Evolutionary conservation across 1,139 yeast species (phyloP).

Genomic region (Protomyces inouyei): DNA sequence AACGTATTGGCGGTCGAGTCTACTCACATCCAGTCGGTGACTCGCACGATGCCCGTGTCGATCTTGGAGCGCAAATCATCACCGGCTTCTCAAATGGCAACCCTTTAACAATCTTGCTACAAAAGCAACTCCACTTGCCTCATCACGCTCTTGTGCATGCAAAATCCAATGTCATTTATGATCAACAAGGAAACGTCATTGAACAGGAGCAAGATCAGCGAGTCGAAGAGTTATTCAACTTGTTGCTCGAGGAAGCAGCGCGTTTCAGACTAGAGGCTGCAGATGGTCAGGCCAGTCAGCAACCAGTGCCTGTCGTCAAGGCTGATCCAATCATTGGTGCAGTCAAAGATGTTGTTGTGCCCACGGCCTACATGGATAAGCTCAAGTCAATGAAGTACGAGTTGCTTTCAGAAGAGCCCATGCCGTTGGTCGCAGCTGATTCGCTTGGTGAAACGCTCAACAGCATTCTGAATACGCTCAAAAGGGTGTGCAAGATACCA

Average conservation of each 20-base stretch:
- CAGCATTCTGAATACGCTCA: conserved; percentile 39
- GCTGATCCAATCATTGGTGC: conserved; percentile 29
- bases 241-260: conserved; percentile 41
- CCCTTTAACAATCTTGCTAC: conserved; percentile 42
- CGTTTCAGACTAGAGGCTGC: conserved; percentile 35
- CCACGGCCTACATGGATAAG: background rate
- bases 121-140: conserved; percentile 44
- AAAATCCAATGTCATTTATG: conserved; percentile 38
- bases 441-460: conserved; percentile 42
- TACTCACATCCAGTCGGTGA: conserved; percentile 40
- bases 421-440: background rate
- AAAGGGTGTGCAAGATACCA: conserved; percentile 38
- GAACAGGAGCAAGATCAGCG: conserved; percentile 38
- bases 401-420: background rate
- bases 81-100: conserved; percentile 46
- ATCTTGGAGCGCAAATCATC: conserved; percentile 45
- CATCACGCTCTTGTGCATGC: conserved; percentile 40
- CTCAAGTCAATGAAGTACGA: conserved; percentile 2
- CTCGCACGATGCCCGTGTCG: conserved; percentile 35
- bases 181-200: conserved; percentile 38
- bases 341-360: background rate
- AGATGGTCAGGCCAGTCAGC: background rate
- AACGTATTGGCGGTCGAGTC: conserved; percentile 46
- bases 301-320: conserved; percentile 12
- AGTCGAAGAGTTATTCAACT: conserved; percentile 40